Base-by-base conservation (phyloP, 2,329 filamentous ascomycete species). In the Fusarium keratoplasticum region DNA sequence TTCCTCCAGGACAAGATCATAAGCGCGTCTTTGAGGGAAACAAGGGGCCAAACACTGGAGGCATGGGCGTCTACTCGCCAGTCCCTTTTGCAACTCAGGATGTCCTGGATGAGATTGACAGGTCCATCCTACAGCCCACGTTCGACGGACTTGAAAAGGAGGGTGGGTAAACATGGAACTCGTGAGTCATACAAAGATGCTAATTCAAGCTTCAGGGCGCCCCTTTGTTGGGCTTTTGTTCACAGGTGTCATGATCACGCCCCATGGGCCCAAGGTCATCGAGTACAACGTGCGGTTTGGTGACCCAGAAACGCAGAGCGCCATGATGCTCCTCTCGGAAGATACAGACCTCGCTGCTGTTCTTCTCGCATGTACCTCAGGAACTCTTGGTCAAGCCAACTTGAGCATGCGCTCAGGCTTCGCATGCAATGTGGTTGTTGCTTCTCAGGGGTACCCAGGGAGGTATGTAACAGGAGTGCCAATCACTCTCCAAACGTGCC, bases 221-320 rank as follows among this genome's bases (percentile, higher is more conserved):
- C 89, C 88, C 13, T 93, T 93, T 80, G 85, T 88, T 47, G 93
- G 94, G 61, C 89, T 93, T 33, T 86, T 95, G 9, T 95, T 95
- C 82, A 95, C 93, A 1, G 95, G 95, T 8, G 84, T 97, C 35
- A 97, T 97, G 94, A 92, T 97, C 83, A 95, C 94, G 18, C 89
- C 90, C 73, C 82, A 86, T 44, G 94, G 95, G 1, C 91, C 94
- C 11, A 94, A 93, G 81, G 91, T 94, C 8, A 87, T 97, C 55
- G 95, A 97, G 82, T 97, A 97, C 85, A 97, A 97, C 77, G 94
- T 96, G 38, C 90, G 95, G 61, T 96, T 96, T 79, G 95, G 95
- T 44, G 95, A 97, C 78, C 95, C 95, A 1, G 95, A 97, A 83
- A 95, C 94, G 0, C 94, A 97, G 83, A 95, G 92, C 2, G 86